These are phyloP conservation scores for Daldinia caldariorum DNA, from an alignment of 495 filamentous ascomycete species.

Conservation along the genomic window DNA sequence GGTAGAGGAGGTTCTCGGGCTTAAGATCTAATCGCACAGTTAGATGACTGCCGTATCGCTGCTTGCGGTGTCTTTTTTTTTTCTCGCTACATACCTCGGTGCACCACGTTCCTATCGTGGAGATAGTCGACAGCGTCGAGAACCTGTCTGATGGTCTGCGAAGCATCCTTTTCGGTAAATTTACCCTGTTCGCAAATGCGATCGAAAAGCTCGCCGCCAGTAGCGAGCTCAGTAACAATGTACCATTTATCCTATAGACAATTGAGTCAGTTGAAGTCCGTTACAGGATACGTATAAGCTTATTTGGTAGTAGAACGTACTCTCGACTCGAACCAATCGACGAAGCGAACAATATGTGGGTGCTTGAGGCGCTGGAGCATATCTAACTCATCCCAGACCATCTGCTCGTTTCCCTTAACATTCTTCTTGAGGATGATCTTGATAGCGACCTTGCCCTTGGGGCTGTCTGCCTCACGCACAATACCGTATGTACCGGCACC, in stretches of 20 bases:
- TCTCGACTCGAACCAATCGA: conserved; percentile 99
- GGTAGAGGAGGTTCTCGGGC: conserved; percentile 96
- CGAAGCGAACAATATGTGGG: conserved; percentile 96
- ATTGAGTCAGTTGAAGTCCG: conserved; percentile 7
- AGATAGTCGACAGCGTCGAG: conserved; percentile 95
- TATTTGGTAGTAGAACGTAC: conserved; percentile 53
- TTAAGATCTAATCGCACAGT: conserved; percentile 78
- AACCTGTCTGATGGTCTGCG: conserved; percentile 94
- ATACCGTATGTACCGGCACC: conserved; percentile 99
- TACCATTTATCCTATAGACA: conserved; percentile 95
- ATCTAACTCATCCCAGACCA: conserved; percentile 97
- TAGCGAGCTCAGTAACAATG: conserved; percentile 97
- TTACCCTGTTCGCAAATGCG: conserved; percentile 98
- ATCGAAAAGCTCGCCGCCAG: conserved; percentile 96
- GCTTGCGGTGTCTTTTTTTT: background rate
- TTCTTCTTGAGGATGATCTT: conserved; percentile 99
- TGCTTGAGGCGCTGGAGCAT: conserved; percentile 91
- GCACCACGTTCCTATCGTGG: conserved; percentile 94
- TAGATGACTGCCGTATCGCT: background rate
- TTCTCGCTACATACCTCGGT: conserved; percentile 80
- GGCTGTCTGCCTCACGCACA: conserved; percentile 89
- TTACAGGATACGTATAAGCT: background rate
- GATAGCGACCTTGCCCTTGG: conserved; percentile 87
- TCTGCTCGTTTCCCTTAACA: conserved; percentile 95
- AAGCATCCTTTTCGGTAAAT: conserved; percentile 99